Base-by-base conservation (phyloP, 225 moss, liverwort and hornwort species). In the Lunularia cruciata region DNA sequence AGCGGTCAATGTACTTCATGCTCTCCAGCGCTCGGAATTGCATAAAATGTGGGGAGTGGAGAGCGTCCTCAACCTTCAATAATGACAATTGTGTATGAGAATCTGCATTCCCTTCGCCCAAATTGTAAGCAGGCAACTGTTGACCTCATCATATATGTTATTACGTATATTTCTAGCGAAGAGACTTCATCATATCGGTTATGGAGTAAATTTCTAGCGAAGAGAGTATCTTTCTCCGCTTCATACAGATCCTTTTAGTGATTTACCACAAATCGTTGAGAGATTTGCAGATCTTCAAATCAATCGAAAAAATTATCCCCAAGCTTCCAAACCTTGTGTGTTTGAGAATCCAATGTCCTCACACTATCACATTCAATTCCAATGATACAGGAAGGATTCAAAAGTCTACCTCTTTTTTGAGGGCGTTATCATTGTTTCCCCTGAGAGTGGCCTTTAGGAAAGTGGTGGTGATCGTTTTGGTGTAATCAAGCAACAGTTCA, bases 1-100 rank as follows among this genome's bases (percentile, higher is more conserved):
- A 69, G 30, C 69, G 54, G 56, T 69, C 69, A 56, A 69, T 69
- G 56, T 69, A 69, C 39, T 69, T 69, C 69, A 69, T 69, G 38
- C 69, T 69, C 39, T 69, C 69, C 27, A 69, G 40, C 1, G 69
- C 8, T 27, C 69, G 69, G 34, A 69, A 69, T 69, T 57, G 69
- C 69, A 69, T 69, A 56, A 69, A 69, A 57, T 57, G 69, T 32
- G 69, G 69, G 27, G 56, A 69, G 23, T 69, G 69, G 53, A 69
- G 69, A 57, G 56, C 39, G 5, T 69, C 69, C 42, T 69, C 54
- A 56, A 69, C 25, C 69, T 69, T 69, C 39, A 68, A 25, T 18
- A 56, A 14, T 13, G 36, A 40, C 1, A 56, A 12, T 6, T 27
- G 27, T 31, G 45, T 30, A 19, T 64, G 4, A 45, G 45, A 30